A percentile compares a stretch with the other conserved stretches of the same genome.
These are phyloP conservation scores for Coemansia sp. DNA, from an alignment of 192 early-diverging fungal genomes.

Conservation along the genomic window DNA sequence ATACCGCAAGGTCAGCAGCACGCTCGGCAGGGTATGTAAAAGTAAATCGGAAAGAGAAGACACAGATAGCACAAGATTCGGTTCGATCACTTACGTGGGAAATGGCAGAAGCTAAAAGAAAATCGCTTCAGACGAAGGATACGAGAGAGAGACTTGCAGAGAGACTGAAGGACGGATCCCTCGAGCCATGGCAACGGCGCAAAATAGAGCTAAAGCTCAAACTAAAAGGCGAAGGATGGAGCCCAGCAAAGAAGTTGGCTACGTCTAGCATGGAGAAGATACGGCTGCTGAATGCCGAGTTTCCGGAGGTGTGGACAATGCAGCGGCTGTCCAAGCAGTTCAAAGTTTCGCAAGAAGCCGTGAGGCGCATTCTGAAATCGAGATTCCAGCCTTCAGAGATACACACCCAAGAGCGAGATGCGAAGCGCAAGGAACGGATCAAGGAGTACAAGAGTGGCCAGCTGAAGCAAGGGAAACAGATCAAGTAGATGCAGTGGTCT, in stretches of 20 bases:
- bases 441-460: conserved; percentile 20
- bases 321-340: conserved; percentile 56
- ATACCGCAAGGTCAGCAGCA: neutral
- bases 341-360: conserved; percentile 57
- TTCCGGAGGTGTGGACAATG: conserved; percentile 54
- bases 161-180: conserved; percentile 22
- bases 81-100: conserved; percentile 28
- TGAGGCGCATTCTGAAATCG: conserved; percentile 60
- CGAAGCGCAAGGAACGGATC: conserved; percentile 45
- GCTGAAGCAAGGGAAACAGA: neutral
- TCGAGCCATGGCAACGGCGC: conserved; percentile 50
- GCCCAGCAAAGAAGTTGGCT: conserved; percentile 44
- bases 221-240: conserved; percentile 28
- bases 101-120: conserved; percentile 12
- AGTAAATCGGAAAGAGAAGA: conserved; percentile 3
- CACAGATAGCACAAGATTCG: neutral
- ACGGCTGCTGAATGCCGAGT: conserved; percentile 46
- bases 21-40: conserved; percentile 19
- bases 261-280: conserved; percentile 54
- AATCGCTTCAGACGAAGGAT: conserved; percentile 24
- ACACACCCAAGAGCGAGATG: conserved; percentile 43
- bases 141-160: conserved; percentile 18
- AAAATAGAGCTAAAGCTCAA: conserved; percentile 55
- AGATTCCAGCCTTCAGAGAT: conserved; percentile 40
- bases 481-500: neutral